Evolutionary conservation across 495 filamentous ascomycete genomes (phyloP).

Genomic region (Penicillium pancosmium): DNA sequence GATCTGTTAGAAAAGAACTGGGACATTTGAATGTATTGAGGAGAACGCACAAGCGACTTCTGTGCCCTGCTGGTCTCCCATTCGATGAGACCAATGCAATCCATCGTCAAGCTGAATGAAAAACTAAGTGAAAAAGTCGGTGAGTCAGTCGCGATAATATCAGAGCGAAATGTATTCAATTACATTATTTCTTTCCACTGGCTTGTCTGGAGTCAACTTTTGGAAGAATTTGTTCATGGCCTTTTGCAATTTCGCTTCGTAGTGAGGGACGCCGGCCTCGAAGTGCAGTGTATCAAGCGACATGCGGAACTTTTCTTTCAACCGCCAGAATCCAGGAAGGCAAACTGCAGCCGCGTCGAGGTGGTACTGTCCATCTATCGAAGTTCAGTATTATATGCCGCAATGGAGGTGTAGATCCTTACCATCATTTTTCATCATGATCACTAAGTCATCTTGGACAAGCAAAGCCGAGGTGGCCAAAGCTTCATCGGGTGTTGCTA

Average conservation of each 20-base stretch:
- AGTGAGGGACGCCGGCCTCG: constrained; percentile 72
- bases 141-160: background rate
- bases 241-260: constrained; percentile 67
- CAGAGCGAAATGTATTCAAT: background rate
- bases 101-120: constrained; percentile 69
- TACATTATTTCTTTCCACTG: constrained; percentile 56
- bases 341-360: constrained; percentile 71
- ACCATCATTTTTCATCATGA: constrained; percentile 70
- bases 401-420: background rate
- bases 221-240: constrained; percentile 71
- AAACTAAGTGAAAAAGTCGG: constrained; percentile 35
- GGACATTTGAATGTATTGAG: background rate
- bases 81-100: constrained; percentile 65
- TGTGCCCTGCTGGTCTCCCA: constrained; percentile 65
- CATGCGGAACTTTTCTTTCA: constrained; percentile 77
- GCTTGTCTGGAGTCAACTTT: constrained; percentile 56
- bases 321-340: constrained; percentile 74
- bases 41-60: constrained; percentile 58
- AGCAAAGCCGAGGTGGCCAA: constrained; percentile 68
- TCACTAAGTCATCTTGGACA: constrained; percentile 73
- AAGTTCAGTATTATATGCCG: background rate
- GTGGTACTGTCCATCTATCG: constrained; percentile 66
- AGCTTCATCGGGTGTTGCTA: constrained; percentile 46
- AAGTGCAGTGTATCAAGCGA: constrained; percentile 71
- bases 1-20: background rate